phyloP scores from a whole-genome alignment of 495 filamentous ascomycete genomes.

The Podospora conica region DNA sequence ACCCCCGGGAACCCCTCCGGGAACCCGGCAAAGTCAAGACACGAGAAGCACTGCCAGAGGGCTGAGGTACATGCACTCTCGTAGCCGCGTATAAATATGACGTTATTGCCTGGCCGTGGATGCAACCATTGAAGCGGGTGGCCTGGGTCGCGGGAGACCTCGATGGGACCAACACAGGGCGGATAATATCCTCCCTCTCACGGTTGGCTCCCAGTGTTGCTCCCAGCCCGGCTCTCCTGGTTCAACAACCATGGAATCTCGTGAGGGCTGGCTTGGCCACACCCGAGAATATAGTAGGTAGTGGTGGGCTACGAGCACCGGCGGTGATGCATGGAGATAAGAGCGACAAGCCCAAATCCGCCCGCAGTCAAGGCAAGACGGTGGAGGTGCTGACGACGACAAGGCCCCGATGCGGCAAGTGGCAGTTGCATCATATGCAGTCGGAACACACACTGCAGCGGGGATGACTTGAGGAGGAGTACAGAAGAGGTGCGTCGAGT shows the following conservation, averaged over 20 bases:
- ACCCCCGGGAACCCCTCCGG: constrained; percentile 12
- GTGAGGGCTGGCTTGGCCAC: not conserved
- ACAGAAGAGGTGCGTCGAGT: too few species aligned
- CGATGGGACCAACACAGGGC: not conserved
- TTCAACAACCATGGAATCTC: not conserved
- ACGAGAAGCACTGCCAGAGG: not conserved
- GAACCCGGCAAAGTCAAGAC: constrained; percentile 10
- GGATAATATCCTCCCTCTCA: not conserved
- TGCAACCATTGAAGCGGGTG: not conserved
- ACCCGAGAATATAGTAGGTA: too few species aligned
- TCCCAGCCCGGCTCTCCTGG: not conserved
- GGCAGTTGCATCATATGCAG: constrained; percentile 7
- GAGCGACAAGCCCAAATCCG: not conserved
- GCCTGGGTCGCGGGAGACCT: not conserved
- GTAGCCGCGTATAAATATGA: constrained; percentile 7
- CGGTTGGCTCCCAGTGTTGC: not conserved
- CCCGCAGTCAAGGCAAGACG: not conserved
- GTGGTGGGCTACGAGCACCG: too few species aligned
- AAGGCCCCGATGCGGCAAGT: not conserved
- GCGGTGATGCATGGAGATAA: not conserved
- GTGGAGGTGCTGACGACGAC: constrained; percentile 3
- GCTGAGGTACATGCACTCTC: constrained; percentile 7
- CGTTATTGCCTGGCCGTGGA: constrained; percentile 8
- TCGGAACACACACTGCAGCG: not conserved
- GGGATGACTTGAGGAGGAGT: not conserved